Base-by-base conservation (phyloP, 2,329 filamentous ascomycete genomes). In the Scedosporium boydii region DNA sequence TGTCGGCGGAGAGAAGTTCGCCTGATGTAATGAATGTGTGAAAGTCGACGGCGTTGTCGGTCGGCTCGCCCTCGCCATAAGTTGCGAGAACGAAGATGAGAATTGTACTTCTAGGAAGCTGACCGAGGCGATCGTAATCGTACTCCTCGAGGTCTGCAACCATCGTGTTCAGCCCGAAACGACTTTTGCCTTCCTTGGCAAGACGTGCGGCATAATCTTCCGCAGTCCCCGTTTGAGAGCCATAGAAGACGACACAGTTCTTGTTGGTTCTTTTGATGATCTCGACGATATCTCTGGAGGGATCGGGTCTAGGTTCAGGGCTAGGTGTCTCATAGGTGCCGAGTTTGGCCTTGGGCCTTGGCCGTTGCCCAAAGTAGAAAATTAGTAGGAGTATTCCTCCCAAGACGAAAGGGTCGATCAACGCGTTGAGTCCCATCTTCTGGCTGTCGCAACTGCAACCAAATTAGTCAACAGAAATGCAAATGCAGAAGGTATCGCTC, bases 241-340 rank as follows among this genome's bases (percentile, higher is more conserved):
- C 92, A 74, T 95, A 96, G 80, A 96, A 96, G 68, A 96, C 88
- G 65, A 96, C 87, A 74, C 90, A 93, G 76, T 96, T 96, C 78
- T 96, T 96, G 6, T 63, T 63, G 23, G 23, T 23, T 23, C 23
- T 23, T 23, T 23, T 23, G 23, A 23, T 23, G 23, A 23, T 23
- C 2, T 23, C 23, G 3, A 23, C 23, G 3, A 23, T 23, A 23
- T 23, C 23, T 23, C 23, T 23, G 23, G 23, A 23, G 23, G 23
- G 23, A 23, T 23, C 23, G 23, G 3, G 23, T 3, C 3, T 3
- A 23, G 23, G 3, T 3, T 23, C 23, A 23, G 23, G 23, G 2
- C 23, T 23, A 23, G 23, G 23, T 3, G 23, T 23, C 23, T 23
- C 23, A 23, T 3, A 23, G 23, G 23, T 3, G 23, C 23, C 23